A percentile compares a stretch with the other conserved stretches of the same genome.
phyloP scores from a whole-genome alignment of 176 grass and related monocot species.

The Musa beccarii region DNA sequence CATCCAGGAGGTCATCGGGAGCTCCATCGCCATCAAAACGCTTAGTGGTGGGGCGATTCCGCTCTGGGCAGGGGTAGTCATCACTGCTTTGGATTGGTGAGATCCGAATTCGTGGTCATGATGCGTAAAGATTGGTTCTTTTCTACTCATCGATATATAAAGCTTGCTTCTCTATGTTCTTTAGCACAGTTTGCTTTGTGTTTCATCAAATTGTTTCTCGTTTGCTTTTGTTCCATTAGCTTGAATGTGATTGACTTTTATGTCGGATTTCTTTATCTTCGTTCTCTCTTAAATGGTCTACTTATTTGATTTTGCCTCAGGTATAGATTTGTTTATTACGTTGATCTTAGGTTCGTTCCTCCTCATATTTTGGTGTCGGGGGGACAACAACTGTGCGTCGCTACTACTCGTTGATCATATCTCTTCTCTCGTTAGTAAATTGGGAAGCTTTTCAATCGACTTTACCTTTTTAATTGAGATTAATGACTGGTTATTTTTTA shows the following conservation, averaged over 20 bases:
- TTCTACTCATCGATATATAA: neutral
- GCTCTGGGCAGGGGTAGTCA: constrained; percentile 81
- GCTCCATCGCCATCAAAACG: constrained; percentile 87
- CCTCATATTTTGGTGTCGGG: no score
- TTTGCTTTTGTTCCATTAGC: neutral
- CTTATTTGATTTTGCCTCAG: no score
- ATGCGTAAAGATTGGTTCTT: neutral
- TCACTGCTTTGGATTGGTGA: constrained; percentile 79
- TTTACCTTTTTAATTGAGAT: no score
- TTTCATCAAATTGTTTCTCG: neutral
- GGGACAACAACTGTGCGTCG: no score
- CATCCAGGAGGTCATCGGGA: constrained; percentile 95
- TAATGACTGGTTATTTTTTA: no score
- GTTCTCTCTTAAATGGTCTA: neutral
- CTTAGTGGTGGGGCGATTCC: constrained; percentile 59
- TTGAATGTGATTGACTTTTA: neutral
- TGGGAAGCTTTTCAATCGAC: no score
- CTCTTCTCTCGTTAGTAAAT: no score
- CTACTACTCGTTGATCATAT: no score
- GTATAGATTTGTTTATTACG: no score
- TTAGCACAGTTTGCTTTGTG: neutral
- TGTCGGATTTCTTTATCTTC: neutral
- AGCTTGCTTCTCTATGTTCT: no score
- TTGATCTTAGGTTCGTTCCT: no score
- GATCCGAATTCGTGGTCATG: neutral